Conservation (phyloP, 192 early-diverging fungal genomes). For the Ambispora gerdemannii region DNA sequence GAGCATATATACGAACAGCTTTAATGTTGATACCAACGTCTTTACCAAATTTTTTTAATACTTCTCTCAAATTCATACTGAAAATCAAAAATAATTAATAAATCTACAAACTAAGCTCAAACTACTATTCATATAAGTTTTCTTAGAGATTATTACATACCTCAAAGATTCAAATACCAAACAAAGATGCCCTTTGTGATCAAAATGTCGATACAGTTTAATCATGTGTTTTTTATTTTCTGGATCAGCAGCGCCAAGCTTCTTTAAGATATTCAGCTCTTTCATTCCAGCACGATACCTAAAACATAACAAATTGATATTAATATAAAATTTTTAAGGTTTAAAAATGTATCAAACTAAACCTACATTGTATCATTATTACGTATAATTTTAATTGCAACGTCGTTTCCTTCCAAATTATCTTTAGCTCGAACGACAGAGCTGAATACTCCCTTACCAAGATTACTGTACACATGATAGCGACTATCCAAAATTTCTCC, state of each 20-base stretch:
- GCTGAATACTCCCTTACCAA: constrained; percentile 96
- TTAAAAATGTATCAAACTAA: neutral
- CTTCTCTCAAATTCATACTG: constrained; percentile 87
- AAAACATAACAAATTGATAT: neutral
- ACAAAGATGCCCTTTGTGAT: constrained; percentile 87
- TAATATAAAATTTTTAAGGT: neutral
- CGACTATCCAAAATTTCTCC: constrained; percentile 83
- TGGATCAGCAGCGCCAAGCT: constrained; percentile 80
- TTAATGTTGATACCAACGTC: constrained; percentile 90
- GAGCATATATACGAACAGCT: constrained; percentile 87
- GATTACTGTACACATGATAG: constrained; percentile 80
- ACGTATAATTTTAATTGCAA: constrained; percentile 95
- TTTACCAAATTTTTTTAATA: constrained; percentile 93
- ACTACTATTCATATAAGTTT: neutral
- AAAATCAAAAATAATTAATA: too few relatives aligned
- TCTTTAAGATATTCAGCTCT: constrained; percentile 86
- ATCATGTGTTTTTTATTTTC: constrained; percentile 87
- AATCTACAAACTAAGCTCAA: too few relatives aligned
- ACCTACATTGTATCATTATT: constrained; percentile 90
- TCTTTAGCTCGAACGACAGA: constrained; percentile 88
- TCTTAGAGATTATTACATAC: constrained; percentile 36
- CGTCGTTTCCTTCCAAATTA: constrained; percentile 63
- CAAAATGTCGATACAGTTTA: constrained; percentile 79
- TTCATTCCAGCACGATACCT: constrained; percentile 84
- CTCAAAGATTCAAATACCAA: constrained; percentile 92